phyloP scores from a whole-genome alignment of 352 stramenopile genomes.

The Phytophthora tentaculata region DNA sequence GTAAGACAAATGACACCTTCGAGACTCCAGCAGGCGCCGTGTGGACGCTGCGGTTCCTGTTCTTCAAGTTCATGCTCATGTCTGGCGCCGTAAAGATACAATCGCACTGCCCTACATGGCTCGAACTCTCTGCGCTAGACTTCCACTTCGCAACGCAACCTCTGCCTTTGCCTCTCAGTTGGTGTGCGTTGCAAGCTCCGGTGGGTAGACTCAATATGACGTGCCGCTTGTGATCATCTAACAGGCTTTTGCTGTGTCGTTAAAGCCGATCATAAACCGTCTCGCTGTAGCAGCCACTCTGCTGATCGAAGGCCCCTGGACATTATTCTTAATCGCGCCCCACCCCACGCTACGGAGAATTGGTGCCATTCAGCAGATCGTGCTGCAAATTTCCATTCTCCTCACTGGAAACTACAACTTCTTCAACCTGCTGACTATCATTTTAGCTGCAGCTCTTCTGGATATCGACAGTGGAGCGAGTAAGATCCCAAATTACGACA shows the following conservation, averaged over 20 bases:
- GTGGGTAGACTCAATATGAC: conserved; percentile 30
- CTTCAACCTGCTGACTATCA: conserved; percentile 92
- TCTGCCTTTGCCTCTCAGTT: conserved; percentile 83
- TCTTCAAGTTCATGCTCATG: conserved; percentile 97
- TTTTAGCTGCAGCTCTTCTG: conserved; percentile 44
- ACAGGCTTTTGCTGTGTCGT: conserved; percentile 14
- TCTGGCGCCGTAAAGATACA: conserved; percentile 92
- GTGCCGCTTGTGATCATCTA: conserved; percentile 1
- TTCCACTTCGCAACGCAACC: conserved; percentile 92
- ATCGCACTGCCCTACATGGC: conserved; percentile 90
- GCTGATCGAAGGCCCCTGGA: conserved; percentile 88
- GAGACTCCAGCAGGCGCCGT: conserved; percentile 37
- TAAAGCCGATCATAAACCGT: conserved; percentile 72
- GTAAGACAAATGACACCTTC: conserved; percentile 24
- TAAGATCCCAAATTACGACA: background rate
- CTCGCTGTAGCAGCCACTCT: conserved; percentile 85
- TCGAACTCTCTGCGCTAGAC: conserved; percentile 88
- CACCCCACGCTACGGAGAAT: conserved; percentile 55
- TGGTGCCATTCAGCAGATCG: conserved; percentile 66
- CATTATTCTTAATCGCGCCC: conserved; percentile 86
- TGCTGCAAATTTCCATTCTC: conserved; percentile 88
- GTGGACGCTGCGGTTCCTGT: conserved; percentile 86
- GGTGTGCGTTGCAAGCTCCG: conserved; percentile 86
- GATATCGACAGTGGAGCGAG: conserved; percentile 25
- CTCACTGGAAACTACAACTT: conserved; percentile 95